Base-by-base conservation (phyloP, 2,329 filamentous ascomycete species). In the Dryadomyces quercivorus region DNA sequence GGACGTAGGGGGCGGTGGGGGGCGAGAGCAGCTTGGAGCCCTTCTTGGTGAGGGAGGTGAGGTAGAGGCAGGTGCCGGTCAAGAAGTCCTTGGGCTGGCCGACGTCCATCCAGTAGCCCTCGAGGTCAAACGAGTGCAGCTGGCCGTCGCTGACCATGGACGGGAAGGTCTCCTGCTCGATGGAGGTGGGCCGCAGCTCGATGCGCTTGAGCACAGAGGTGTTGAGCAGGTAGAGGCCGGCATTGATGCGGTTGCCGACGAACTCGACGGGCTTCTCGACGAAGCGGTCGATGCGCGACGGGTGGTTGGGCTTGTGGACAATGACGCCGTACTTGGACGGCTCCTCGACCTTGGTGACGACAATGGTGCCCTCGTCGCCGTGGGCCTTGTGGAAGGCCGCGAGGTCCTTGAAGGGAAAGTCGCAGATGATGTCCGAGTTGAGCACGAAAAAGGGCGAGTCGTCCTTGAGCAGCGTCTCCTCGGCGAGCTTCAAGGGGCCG, bases 201-300 rank as follows among this genome's bases (percentile, higher is more conserved):
- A 98, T 97, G 69, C 92, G 87, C 62, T 84, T 76, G 57, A 98
- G 82, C 44, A 97, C 83, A 52, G 85, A 90, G 50, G 91, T 90
- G 78, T 96, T 97, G 65, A 97, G 79, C 65, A 97, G 95, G 78
- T 97, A 97, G 73, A 97, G 88, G 73, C 93, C 93, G 62, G 92
- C 93, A 66, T 97, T 97, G 80, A 97, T 97, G 61, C 92, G 87
- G 81, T 97, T 97, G 65, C 92, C 92, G 56, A 97, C 92, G 67
- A 96, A 97, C 74, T 97, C 89, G 68, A 97, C 88, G 42, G 92
- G 92, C 80, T 98, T 98, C 82, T 98, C 92, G 63, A 98, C 93
- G 75, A 98, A 98, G 63, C 93, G 90, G 73, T 98, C 93, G 71
- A 98, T 97, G 67, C 88, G 84, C 49, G 89, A 88, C 54, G 88